Evolutionary conservation across 2,329 filamentous ascomycete genomes (phyloP).

Genomic region (Aurifilum marmelostoma): DNA sequence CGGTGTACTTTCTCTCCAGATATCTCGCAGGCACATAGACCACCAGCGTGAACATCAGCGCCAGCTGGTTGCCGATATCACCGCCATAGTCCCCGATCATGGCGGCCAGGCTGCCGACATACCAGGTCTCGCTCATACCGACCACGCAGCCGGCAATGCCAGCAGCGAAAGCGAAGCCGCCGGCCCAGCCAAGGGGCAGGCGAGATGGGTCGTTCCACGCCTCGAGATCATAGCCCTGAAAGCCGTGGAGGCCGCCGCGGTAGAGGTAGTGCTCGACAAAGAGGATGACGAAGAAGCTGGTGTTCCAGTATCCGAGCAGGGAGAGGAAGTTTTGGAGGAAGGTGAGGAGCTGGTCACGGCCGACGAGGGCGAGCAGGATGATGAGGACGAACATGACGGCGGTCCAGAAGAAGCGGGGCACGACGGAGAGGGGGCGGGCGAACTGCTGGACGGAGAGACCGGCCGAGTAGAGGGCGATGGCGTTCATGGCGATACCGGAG

Average conservation of each 20-base stretch:
- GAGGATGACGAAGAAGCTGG: constrained; percentile 51
- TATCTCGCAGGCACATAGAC: constrained; percentile 52
- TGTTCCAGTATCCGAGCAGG: constrained; percentile 55
- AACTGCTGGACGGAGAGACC: constrained; percentile 47
- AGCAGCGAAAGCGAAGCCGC: constrained; percentile 46
- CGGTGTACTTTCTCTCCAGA: constrained; percentile 51
- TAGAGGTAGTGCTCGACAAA: constrained; percentile 54
- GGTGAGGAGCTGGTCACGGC: constrained; percentile 46
- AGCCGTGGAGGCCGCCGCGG: constrained; percentile 41
- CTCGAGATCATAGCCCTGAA: constrained; percentile 51
- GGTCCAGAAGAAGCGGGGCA: constrained; percentile 54
- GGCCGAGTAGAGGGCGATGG: constrained; percentile 47
- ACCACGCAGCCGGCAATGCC: constrained; percentile 55
- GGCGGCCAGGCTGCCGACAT: constrained; percentile 49
- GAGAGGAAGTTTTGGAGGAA: constrained; percentile 52
- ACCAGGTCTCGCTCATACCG: constrained; percentile 64
- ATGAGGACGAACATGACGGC: constrained; percentile 49
- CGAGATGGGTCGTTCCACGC: constrained; percentile 49
- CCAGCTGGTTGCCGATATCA: constrained; percentile 57
- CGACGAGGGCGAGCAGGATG: constrained; percentile 48
- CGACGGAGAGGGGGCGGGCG: constrained; percentile 44
- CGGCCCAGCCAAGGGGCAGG: constrained; percentile 49
- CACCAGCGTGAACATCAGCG: constrained; percentile 52
- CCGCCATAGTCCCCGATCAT: constrained; percentile 50
- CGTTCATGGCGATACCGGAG: constrained; percentile 51